Conservation (phyloP, 2,329 filamentous ascomycete species). For the Fusarium drepaniforme region DNA sequence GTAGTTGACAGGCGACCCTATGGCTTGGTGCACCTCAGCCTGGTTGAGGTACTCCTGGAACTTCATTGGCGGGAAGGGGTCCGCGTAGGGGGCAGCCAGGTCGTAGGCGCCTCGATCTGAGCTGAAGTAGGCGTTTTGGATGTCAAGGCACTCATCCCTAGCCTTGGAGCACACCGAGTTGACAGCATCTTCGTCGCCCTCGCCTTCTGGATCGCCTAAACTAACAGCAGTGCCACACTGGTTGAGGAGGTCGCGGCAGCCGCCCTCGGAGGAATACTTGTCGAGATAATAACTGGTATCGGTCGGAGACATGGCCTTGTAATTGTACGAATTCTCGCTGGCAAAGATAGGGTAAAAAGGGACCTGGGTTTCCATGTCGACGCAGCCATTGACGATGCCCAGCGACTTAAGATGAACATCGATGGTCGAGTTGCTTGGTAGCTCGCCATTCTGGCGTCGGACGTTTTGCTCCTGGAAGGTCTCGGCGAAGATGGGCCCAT, state of each 20-base stretch:
- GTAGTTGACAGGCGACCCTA: constrained; percentile 74
- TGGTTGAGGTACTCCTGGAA: constrained; percentile 76
- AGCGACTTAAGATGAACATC: constrained; percentile 72
- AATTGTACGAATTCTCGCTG: constrained; percentile 74
- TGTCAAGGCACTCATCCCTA: constrained; percentile 56
- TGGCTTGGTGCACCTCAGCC: constrained; percentile 65
- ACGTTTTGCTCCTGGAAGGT: constrained; percentile 73
- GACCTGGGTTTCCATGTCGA: constrained; percentile 73
- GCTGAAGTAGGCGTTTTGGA: constrained; percentile 68
- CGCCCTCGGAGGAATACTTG: constrained; percentile 50
- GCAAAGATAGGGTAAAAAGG: constrained; percentile 69
- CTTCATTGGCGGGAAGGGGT: constrained; percentile 73
- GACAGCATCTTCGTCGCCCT: constrained; percentile 54
- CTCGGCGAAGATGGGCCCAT: constrained; percentile 73
- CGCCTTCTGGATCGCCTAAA: constrained; percentile 54
- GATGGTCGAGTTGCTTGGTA: constrained; percentile 63
- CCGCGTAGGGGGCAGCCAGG: constrained; percentile 65
- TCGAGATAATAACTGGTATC: constrained; percentile 60
- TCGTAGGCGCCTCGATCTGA: constrained; percentile 71
- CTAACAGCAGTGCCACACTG: constrained; percentile 61
- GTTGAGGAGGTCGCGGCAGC: constrained; percentile 66
- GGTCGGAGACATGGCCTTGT: constrained; percentile 66
- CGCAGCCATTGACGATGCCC: constrained; percentile 78
- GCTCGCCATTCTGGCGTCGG: constrained; percentile 61
- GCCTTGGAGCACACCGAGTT: constrained; percentile 67